These are phyloP conservation scores for Moesziomyces aphidis DNA, from an alignment of 1,284 basidiomycete genomes.

Conservation along the genomic window DNA sequence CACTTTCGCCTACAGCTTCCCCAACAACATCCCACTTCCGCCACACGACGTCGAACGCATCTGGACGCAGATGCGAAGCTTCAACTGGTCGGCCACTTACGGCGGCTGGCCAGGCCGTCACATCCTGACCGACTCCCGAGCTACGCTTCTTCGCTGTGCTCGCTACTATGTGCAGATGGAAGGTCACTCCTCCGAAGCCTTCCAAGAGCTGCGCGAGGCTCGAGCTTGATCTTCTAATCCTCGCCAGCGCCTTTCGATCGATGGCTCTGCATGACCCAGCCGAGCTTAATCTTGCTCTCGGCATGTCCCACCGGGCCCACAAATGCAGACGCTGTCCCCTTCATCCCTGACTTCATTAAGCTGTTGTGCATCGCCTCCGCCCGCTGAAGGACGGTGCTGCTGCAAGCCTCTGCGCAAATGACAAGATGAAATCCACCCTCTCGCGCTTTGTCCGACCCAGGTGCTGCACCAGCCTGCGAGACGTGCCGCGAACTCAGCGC, in stretches of 20 bases:
- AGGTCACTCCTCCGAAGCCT: conserved; percentile 22
- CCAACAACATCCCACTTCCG: conserved; percentile 40
- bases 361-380: background rate
- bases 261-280: conserved; percentile 1
- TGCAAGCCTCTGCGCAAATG: conserved; percentile 1
- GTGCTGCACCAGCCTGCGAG: background rate
- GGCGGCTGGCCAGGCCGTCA: conserved; percentile 36
- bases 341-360: conserved; percentile 4
- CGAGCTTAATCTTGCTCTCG: conserved; percentile 9
- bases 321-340: conserved; percentile 8
- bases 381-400: background rate
- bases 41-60: conserved; percentile 34
- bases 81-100: conserved; percentile 32
- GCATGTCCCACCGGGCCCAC: conserved; percentile 2
- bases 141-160: conserved; percentile 21
- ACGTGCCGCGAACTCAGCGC: background rate
- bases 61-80: conserved; percentile 34
- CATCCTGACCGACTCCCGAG: conserved; percentile 27
- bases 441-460: background rate
- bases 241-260: background rate
- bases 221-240: conserved; percentile 9
- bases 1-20: conserved; percentile 35
- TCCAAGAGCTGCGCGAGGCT: conserved; percentile 16
- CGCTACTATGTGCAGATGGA: conserved; percentile 35
- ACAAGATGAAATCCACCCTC: conserved; percentile 20